Conservation (phyloP, 179 eudicot genomes). For the Beta macrorhiza region DNA sequence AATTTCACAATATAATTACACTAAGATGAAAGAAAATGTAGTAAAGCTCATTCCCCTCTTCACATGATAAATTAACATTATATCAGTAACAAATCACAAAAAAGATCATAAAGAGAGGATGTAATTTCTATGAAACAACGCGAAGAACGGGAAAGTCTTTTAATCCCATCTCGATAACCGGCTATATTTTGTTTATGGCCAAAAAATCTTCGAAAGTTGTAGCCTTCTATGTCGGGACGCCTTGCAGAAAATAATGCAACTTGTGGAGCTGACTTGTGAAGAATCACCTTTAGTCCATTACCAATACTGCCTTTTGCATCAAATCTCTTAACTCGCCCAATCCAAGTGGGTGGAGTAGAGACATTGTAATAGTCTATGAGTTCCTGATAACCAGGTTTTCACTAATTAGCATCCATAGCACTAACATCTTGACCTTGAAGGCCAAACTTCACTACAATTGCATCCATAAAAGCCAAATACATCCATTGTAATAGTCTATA, state of each 20-base stretch:
- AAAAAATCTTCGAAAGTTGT: conserved; percentile 42
- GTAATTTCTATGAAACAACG: too few relatives aligned
- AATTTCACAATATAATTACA: too few relatives aligned
- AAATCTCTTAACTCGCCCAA: conserved; percentile 75
- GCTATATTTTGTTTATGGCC: too few relatives aligned
- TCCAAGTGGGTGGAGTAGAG: conserved; percentile 77
- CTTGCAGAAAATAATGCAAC: conserved; percentile 69
- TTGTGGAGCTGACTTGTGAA: conserved; percentile 74
- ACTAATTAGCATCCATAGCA: not conserved
- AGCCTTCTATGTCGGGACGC: conserved; percentile 79
- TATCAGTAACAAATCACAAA: too few relatives aligned
- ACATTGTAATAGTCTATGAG: conserved; percentile 60
- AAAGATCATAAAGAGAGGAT: too few relatives aligned
- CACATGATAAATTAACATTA: too few relatives aligned
- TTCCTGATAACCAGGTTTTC: conserved; percentile 37
- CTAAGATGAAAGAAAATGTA: too few relatives aligned
- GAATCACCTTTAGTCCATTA: conserved; percentile 59
- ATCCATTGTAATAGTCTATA: too few relatives aligned
- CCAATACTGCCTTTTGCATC: conserved; percentile 67
- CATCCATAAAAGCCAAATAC: not conserved
- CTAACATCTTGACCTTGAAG: not conserved
- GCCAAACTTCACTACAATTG: not conserved
- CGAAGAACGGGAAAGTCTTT: too few relatives aligned
- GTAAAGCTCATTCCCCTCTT: too few relatives aligned
- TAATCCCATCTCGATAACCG: too few relatives aligned